Conservation (phyloP, 805 yeast species). For the Candida suzukii region DNA sequence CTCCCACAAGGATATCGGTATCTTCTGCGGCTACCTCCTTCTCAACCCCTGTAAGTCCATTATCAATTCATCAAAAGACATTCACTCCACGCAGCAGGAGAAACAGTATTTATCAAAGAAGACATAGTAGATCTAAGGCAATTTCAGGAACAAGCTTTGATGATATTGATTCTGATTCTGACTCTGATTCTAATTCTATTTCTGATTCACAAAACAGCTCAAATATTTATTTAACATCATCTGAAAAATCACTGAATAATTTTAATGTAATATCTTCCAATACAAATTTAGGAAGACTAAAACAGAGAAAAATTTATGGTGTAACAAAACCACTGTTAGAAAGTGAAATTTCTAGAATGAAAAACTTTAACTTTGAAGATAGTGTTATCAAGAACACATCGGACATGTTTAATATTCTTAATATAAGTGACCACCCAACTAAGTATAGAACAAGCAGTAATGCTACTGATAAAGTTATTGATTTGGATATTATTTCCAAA, state of each 20-base stretch:
- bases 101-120: not conserved
- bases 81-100: not conserved
- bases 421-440: not conserved
- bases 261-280: not conserved
- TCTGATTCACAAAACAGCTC: not conserved
- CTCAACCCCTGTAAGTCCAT: not conserved
- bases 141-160: not conserved
- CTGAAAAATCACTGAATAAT: not conserved
- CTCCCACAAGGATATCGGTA: not conserved
- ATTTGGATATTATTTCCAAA: slow-evolving; percentile 13
- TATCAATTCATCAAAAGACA: not conserved
- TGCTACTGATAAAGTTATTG: slow-evolving; percentile 8
- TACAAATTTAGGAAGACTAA: not conserved
- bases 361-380: slow-evolving; percentile 8
- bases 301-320: not conserved
- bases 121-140: slow-evolving; percentile 1
- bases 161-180: not conserved
- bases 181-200: not conserved
- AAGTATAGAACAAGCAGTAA: slow-evolving; percentile 4
- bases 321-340: not conserved
- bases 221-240: not conserved
- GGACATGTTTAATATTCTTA: too few species aligned
- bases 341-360: slow-evolving; percentile 3
- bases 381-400: not conserved
- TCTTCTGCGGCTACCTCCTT: not conserved